phyloP scores from a whole-genome alignment of 2,329 filamentous ascomycete species.

The Dendryphion nanum region DNA sequence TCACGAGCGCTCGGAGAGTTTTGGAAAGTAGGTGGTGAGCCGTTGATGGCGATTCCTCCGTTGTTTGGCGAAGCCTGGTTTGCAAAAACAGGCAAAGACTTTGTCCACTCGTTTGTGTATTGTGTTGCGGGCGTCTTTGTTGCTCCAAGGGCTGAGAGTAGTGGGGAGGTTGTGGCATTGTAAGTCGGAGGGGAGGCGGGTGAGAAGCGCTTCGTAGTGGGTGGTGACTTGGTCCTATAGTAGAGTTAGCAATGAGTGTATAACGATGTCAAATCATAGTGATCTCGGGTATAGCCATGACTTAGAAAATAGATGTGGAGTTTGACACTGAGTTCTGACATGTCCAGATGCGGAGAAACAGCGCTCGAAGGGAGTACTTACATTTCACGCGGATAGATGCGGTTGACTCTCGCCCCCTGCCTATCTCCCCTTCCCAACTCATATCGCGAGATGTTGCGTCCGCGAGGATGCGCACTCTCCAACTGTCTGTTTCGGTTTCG shows the following conservation, averaged over 20 bases:
- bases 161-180: constrained; percentile 40
- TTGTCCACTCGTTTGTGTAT: constrained; percentile 48
- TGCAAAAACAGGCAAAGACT: constrained; percentile 43
- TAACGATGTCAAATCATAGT: too few relatives aligned
- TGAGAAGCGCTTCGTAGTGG: constrained; percentile 32
- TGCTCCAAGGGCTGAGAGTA: constrained; percentile 39
- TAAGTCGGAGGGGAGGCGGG: constrained; percentile 34
- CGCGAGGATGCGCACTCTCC: constrained; percentile 35
- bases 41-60: constrained; percentile 44
- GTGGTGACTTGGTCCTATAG: constrained; percentile 38
- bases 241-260: constrained; percentile 16
- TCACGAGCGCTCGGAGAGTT: constrained; percentile 33
- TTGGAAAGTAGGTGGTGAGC: constrained; percentile 43
- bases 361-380: constrained; percentile 21
- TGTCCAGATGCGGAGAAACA: too few relatives aligned
- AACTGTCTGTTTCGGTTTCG: constrained; percentile 32
- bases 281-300: too few relatives aligned
- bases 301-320: too few relatives aligned
- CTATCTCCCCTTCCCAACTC: constrained; percentile 44
- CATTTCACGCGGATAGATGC: constrained; percentile 42
- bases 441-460: constrained; percentile 39
- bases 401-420: constrained; percentile 34
- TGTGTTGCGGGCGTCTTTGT: constrained; percentile 36
- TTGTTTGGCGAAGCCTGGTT: constrained; percentile 40
- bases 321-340: too few relatives aligned